Evolutionary conservation across 31 red algal genomes (phyloP), one percentile per base, ranked within the genome.

Genomic region (Asparagopsis taxiformis): DNA sequence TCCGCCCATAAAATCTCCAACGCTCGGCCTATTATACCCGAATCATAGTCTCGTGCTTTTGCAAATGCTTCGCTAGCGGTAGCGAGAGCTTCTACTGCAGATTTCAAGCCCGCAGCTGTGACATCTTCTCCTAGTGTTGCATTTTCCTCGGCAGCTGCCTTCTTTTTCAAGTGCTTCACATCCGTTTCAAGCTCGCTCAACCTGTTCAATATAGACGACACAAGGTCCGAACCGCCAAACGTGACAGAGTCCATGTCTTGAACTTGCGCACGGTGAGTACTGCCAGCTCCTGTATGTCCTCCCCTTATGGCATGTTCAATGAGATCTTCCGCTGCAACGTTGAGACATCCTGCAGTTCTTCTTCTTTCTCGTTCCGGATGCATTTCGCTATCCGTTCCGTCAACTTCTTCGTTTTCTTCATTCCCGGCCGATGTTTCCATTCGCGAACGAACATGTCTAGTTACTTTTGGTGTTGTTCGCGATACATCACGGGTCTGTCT

Each of bases 61-160:
- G 71, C 71, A 41, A 61, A 75, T 17, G 55, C 56, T 31, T 15
- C 37, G 53, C 41, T 29, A 41, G 71, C 53, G 11, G 71, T 15
- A 59, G 71, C 71, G 21, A 75, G 38, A 33, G 71, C 71, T 29
- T 75, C 71, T 3, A 75, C 71, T 16, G 71, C 71, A 20, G 71
- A 59, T 50, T 75, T 75, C 29, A 75, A 50, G 3, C 71, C 71
- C 37, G 55, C 71, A 31, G 71, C 71, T 10, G 71, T 55, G 16
- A 55, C 55, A 36, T 75, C 71, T 55, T 75, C 55, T 44, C 71
- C 71, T 10, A 75, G 41, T 15, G 10, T 62, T 5, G 71, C 29
- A 31, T 59, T 15, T 33, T 75, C 37, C 29, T 75, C 34, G 15
- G n/a, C 53, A 17, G 55, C 15, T 26, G 71, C 15, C 46, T 28